Conservation (phyloP, 2,329 filamentous ascomycete genomes). For the Clonostachys sp. region DNA sequence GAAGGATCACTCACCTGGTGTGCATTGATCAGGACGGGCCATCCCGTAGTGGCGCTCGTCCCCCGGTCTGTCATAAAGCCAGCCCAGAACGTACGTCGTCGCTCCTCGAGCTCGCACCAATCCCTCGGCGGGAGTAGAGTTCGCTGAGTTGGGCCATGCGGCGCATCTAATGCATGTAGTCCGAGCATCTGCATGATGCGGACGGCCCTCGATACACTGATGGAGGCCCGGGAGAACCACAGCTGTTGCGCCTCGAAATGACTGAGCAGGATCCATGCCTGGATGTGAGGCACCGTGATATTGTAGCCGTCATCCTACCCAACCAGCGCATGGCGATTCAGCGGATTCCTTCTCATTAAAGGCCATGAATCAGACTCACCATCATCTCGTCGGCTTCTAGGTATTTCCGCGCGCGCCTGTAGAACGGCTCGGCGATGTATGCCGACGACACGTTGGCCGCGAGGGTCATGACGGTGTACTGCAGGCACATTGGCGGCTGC, state of each 20-base stretch:
- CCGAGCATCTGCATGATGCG: constrained; percentile 76
- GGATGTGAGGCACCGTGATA: constrained; percentile 65
- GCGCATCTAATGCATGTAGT: constrained; percentile 66
- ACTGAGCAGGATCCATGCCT: constrained; percentile 68
- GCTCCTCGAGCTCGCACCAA: constrained; percentile 70
- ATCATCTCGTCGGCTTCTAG: constrained; percentile 77
- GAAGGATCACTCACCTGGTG: constrained; percentile 43
- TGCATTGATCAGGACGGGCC: constrained; percentile 76
- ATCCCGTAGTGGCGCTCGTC: constrained; percentile 79
- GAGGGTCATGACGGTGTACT: constrained; percentile 78
- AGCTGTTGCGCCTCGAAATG: constrained; percentile 77
- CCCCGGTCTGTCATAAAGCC: constrained; percentile 76
- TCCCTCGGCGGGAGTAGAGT: constrained; percentile 68
- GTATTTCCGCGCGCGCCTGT: constrained; percentile 76
- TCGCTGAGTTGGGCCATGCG: constrained; percentile 59
- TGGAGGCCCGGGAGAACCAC: constrained; percentile 77
- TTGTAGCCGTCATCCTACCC: constrained; percentile 13
- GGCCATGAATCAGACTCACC: constrained; percentile 21
- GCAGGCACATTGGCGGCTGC: constrained; percentile 72
- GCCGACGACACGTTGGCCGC: constrained; percentile 66
- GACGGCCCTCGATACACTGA: constrained; percentile 67
- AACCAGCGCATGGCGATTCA: neutral
- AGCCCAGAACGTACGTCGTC: constrained; percentile 77
- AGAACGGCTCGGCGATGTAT: constrained; percentile 74
- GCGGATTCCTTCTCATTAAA: neutral